These are phyloP conservation scores for Immersiporthe knoxdaviesiana DNA, from an alignment of 2,329 filamentous ascomycete genomes.

Conservation along the genomic window DNA sequence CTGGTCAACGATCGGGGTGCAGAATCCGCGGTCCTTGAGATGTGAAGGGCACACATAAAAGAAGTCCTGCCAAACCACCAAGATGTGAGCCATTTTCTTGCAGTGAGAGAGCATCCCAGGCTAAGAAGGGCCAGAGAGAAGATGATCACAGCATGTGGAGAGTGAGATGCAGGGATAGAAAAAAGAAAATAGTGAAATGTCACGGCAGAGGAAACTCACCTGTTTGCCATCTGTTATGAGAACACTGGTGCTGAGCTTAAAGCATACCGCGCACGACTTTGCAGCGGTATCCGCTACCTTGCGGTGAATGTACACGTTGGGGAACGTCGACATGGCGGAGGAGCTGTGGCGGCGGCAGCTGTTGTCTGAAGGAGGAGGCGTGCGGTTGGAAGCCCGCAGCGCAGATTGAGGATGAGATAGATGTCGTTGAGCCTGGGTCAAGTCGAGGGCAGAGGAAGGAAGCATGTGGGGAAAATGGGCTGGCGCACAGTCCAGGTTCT, in stretches of 20 bases:
- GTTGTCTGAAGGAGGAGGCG: not conserved
- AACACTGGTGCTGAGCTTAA: constrained; percentile 83
- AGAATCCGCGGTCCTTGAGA: constrained; percentile 82
- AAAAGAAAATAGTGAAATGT: not conserved
- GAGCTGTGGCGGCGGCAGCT: not conserved
- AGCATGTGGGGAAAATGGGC: constrained; percentile 4
- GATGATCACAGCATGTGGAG: not conserved
- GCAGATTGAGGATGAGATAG: constrained; percentile 11
- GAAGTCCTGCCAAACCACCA: constrained; percentile 66
- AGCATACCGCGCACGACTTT: constrained; percentile 89
- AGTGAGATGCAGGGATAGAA: not conserved
- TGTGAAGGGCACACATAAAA: constrained; percentile 90
- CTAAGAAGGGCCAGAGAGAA: too few species aligned
- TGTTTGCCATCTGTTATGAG: constrained; percentile 88
- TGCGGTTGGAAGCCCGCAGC: not conserved
- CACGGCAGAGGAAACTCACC: constrained; percentile 52
- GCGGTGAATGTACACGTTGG: constrained; percentile 83
- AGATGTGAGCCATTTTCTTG: constrained; percentile 21
- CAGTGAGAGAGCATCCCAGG: not conserved
- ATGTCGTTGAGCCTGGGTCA: constrained; percentile 15
- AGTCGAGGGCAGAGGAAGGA: constrained; percentile 11
- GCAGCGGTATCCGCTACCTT: constrained; percentile 83
- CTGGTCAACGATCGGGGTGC: constrained; percentile 72
- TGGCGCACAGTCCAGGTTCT: not conserved
- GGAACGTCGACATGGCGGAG: constrained; percentile 55